Percentiles rank a stretch among this genome's conserved stretches.
phyloP scores from a whole-genome alignment of 2,329 filamentous ascomycete species.

The Penicillium frequentans region DNA sequence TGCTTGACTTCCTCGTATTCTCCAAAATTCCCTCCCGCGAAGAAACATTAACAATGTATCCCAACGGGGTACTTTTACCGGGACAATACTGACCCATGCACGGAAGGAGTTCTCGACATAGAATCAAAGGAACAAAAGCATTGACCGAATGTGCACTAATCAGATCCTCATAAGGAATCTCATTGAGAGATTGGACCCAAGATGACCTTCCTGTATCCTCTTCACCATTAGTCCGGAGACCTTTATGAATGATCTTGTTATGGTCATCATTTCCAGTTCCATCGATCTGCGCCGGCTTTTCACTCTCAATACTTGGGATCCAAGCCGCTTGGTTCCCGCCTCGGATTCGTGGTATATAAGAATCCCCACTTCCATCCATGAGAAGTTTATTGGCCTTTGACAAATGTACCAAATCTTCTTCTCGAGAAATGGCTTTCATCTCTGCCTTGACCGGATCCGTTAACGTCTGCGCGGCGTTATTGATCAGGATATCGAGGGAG shows the following conservation, averaged over 20 bases:
- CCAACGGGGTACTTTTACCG: neutral
- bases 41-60: conserved; percentile 34
- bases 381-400: conserved; percentile 1
- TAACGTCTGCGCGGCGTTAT: conserved; percentile 43
- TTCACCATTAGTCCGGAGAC: conserved; percentile 5
- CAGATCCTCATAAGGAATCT: conserved; percentile 43
- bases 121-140: conserved; percentile 40
- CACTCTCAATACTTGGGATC: conserved; percentile 26
- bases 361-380: neutral
- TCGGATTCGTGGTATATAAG: conserved; percentile 14
- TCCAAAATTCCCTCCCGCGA: conserved; percentile 41
- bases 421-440: conserved; percentile 26
- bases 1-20: conserved; percentile 3
- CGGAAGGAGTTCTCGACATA: conserved; percentile 38
- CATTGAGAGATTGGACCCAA: conserved; percentile 35
- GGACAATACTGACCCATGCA: conserved; percentile 21
- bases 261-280: neutral
- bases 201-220: conserved; percentile 26
- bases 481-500: conserved; percentile 37
- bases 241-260: conserved; percentile 9
- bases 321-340: conserved; percentile 17
- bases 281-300: conserved; percentile 26
- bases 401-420: conserved; percentile 15
- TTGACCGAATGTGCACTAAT: conserved; percentile 41
- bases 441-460: conserved; percentile 36